These are phyloP conservation scores for Rhodomyrtus tomentosa DNA, from an alignment of 345 rosid species.

Conservation along the genomic window DNA sequence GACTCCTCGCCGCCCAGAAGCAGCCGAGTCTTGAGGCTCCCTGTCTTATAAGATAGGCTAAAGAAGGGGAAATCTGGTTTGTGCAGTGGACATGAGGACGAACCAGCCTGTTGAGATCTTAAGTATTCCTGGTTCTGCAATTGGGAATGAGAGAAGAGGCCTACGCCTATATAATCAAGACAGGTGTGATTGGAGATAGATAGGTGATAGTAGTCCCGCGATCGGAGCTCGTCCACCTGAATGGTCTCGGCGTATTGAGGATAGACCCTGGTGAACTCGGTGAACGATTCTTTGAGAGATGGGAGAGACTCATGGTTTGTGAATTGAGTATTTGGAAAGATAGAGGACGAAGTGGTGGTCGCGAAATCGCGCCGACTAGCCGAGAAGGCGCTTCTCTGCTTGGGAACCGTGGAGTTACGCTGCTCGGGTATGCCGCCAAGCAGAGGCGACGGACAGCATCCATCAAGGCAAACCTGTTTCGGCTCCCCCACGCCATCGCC, in stretches of 20 bases:
- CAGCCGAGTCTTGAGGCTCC: conserved; percentile 69
- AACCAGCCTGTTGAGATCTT: conserved; percentile 22
- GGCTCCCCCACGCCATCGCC: conserved; percentile 18
- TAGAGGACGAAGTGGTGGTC: conserved; percentile 40
- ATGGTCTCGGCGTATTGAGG: conserved; percentile 46
- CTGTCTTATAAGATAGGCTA: conserved; percentile 61
- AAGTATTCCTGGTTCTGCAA: conserved; percentile 33
- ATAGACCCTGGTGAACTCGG: conserved; percentile 53
- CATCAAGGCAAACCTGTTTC: conserved; percentile 34
- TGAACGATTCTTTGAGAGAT: conserved; percentile 44
- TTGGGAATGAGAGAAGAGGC: conserved; percentile 77
- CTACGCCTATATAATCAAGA: conserved; percentile 87
- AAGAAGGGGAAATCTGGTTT: conserved; percentile 67
- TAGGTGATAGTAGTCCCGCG: conserved; percentile 60
- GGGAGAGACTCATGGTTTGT: conserved; percentile 80
- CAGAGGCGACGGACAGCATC: conserved; percentile 52
- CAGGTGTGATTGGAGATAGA: conserved; percentile 51
- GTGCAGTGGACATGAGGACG: conserved; percentile 12
- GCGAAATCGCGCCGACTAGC: conserved; percentile 56
- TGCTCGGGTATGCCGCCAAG: conserved; percentile 18
- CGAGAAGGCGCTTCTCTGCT: conserved; percentile 37
- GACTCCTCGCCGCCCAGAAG: conserved; percentile 67
- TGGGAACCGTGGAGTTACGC: conserved; percentile 14
- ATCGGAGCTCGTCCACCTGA: conserved; percentile 52
- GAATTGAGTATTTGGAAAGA: conserved; percentile 66